These are phyloP conservation scores for Dysphania ambrosioides DNA, from an alignment of 148 eudicot genomes.

Conservation along the genomic window DNA sequence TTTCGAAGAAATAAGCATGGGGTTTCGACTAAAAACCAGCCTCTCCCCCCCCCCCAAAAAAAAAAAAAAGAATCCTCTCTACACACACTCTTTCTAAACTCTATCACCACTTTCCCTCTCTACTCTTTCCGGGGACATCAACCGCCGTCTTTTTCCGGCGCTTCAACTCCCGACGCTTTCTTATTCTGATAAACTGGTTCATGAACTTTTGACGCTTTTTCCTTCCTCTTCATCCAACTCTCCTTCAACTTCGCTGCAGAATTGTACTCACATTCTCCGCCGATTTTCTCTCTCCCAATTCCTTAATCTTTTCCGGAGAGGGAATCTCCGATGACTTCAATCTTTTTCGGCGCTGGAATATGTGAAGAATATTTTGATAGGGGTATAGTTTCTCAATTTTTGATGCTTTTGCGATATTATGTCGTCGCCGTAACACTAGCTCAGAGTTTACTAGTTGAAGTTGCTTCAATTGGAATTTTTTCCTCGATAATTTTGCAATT, in stretches of 20 bases:
- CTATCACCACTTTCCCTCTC: conserved; percentile 6
- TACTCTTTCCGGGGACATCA: conserved; percentile 4
- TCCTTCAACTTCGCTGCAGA: neutral
- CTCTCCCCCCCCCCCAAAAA: too few relatives aligned
- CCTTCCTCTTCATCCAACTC: neutral
- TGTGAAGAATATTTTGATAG: neutral
- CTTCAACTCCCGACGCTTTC: neutral
- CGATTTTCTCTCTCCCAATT: neutral
- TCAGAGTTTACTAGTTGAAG: neutral
- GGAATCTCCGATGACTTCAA: conserved; percentile 11
- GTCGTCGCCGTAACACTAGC: conserved; percentile 1
- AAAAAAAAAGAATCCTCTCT: too few relatives aligned
- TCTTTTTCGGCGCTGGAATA: neutral
- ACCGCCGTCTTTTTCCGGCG: conserved; percentile 9
- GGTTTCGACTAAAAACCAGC: neutral
- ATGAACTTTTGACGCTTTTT: neutral
- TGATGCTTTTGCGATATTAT: neutral
- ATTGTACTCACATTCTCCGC: neutral
- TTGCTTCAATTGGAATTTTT: conserved; percentile 3
- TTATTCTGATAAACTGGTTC: neutral
- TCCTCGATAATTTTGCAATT: neutral
- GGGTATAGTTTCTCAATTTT: neutral
- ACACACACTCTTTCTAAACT: neutral
- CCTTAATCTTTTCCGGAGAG: conserved; percentile 5
- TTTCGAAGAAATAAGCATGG: too few relatives aligned